These are phyloP conservation scores for Macrolepiota albuminosa DNA, from an alignment of 768 basidiomycete genomes.

Conservation along the genomic window DNA sequence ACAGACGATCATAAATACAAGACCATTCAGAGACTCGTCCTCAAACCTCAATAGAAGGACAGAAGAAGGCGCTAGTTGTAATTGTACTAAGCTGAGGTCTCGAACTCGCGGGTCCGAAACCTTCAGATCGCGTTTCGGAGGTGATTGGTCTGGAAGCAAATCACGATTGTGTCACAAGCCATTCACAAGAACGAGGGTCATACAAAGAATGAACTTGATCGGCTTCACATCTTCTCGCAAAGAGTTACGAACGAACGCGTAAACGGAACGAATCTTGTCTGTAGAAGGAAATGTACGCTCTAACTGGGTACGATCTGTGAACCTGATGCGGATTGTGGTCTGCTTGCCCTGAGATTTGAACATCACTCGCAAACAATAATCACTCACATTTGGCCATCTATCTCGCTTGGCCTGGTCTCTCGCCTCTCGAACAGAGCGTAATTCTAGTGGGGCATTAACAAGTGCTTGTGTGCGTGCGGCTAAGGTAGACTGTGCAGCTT, in stretches of 20 bases:
- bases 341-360: constrained; percentile 23
- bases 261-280: constrained; percentile 76
- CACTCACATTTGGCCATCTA: constrained; percentile 68
- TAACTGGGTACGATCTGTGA: constrained; percentile 75
- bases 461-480: constrained; percentile 58
- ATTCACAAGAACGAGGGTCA: constrained; percentile 21
- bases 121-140: constrained; percentile 79
- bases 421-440: constrained; percentile 60
- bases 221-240: constrained; percentile 72
- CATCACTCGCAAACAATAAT: neutral
- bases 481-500: constrained; percentile 59
- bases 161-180: neutral
- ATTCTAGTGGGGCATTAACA: constrained; percentile 64
- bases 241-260: constrained; percentile 74
- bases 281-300: constrained; percentile 76
- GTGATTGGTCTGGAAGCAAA: constrained; percentile 59
- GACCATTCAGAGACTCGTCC: constrained; percentile 68
- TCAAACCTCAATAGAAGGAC: constrained; percentile 73
- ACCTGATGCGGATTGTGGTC: constrained; percentile 81
- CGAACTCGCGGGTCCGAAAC: constrained; percentile 73
- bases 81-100: constrained; percentile 59
- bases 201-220: constrained; percentile 83
- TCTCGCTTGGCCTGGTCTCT: constrained; percentile 54
- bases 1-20: neutral
- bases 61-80: constrained; percentile 78